These are phyloP conservation scores for Claviceps maximensis DNA, from an alignment of 2,329 filamentous ascomycete species.

Conservation along the genomic window DNA sequence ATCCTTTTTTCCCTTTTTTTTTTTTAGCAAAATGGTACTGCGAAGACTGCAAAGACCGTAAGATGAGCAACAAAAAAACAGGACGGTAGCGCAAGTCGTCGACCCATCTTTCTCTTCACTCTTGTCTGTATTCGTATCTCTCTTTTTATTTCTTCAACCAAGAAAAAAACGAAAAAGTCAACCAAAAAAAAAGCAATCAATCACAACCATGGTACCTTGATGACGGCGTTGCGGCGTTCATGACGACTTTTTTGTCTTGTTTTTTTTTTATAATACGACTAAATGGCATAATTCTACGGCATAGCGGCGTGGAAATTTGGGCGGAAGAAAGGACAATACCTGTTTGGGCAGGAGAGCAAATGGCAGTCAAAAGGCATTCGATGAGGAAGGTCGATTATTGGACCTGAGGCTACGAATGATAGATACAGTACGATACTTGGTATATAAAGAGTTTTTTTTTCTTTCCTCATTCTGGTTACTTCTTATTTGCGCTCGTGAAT, in stretches of 20 bases:
- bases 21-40: conserved; percentile 68
- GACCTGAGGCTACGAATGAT: neutral
- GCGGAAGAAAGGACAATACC: neutral
- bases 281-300: neutral
- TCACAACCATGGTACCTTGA: too few species aligned
- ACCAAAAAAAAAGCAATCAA: too few species aligned
- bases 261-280: neutral
- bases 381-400: too few species aligned
- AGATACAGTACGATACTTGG: neutral
- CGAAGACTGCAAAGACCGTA: conserved; percentile 60
- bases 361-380: too few species aligned
- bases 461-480: neutral
- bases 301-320: neutral
- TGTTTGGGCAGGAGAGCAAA: neutral
- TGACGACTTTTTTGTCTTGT: neutral
- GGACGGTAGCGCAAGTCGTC: conserved; percentile 23
- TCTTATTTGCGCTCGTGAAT: neutral
- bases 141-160: too few species aligned
- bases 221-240: too few species aligned
- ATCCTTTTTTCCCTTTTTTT: neutral
- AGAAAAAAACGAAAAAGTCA: too few species aligned
- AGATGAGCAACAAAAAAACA: conserved; percentile 39
- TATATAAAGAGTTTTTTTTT: neutral
- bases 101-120: neutral
- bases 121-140: too few species aligned